phyloP scores from a whole-genome alignment of 2,329 filamentous ascomycete genomes.

The Grosmannia huntii region DNA sequence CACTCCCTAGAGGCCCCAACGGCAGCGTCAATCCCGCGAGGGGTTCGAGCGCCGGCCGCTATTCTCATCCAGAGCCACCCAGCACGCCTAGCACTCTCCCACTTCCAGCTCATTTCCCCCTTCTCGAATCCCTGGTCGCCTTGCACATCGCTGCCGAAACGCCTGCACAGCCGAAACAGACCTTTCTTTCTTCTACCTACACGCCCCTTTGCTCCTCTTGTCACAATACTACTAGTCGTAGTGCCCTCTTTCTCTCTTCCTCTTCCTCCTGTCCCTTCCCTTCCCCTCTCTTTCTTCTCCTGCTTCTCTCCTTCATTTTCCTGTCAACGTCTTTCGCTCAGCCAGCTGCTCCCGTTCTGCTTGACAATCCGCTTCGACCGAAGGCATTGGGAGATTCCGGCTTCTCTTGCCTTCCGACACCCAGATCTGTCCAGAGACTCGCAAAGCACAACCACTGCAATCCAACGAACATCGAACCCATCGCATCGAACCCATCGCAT shows the following conservation, averaged over 20 bases:
- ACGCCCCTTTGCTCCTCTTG: not conserved
- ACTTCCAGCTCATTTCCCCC: conserved; percentile 1
- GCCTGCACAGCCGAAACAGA: not conserved
- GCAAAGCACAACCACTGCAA: too few species aligned
- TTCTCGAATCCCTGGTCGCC: not conserved
- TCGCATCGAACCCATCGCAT: too few species aligned
- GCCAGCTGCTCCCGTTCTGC: not conserved
- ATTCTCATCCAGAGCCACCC: too few species aligned
- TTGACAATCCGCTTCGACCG: too few species aligned
- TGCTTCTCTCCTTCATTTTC: not conserved
- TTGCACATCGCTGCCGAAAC: not conserved
- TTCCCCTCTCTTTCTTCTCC: not conserved
- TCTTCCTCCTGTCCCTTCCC: not conserved
- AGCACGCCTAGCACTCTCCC: not conserved
- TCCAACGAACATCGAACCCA: too few species aligned
- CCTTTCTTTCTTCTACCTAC: not conserved
- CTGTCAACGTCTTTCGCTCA: not conserved
- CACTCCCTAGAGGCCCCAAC: not conserved
- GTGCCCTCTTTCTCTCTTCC: not conserved
- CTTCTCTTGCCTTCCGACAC: too few species aligned
- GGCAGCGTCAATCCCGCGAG: not conserved
- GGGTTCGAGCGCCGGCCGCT: not conserved
- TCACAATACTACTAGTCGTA: not conserved
- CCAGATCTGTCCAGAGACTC: too few species aligned
- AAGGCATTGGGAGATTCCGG: too few species aligned